Evolutionary conservation across 805 yeast genomes (phyloP).

Genomic region (Candida koratica): DNA sequence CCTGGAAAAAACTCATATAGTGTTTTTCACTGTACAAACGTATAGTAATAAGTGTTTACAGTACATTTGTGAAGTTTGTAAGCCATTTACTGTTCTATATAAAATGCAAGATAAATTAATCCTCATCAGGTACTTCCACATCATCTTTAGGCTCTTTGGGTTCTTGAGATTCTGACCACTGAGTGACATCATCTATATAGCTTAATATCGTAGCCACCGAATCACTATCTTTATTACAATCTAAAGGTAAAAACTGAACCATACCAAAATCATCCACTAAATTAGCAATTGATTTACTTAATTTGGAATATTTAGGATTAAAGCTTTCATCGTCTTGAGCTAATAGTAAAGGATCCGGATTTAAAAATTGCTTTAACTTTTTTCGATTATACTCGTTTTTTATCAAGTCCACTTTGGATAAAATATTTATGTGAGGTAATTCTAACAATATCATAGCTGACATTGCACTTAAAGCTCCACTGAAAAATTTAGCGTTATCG

Average conservation of each 20-base stretch:
- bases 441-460: slow-evolving; percentile 95
- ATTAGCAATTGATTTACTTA: slow-evolving; percentile 81
- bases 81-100: too few relatives aligned
- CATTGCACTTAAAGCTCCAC: slow-evolving; percentile 96
- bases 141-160: slow-evolving; percentile 93
- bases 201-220: slow-evolving; percentile 79
- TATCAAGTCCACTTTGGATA: slow-evolving; percentile 82
- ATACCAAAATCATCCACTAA: slow-evolving; percentile 96
- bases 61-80: too few relatives aligned
- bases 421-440: slow-evolving; percentile 87
- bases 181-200: slow-evolving; percentile 94
- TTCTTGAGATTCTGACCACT: slow-evolving; percentile 95
- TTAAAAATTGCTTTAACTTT: slow-evolving; percentile 76
- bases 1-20: background rate
- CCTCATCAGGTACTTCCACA: slow-evolving; percentile 55
- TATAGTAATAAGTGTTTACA: too few relatives aligned
- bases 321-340: slow-evolving; percentile 40
- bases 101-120: too few relatives aligned
- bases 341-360: slow-evolving; percentile 85
- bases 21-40: too few relatives aligned
- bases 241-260: slow-evolving; percentile 94
- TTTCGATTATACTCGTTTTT: slow-evolving; percentile 73
- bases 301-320: slow-evolving; percentile 59
- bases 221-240: slow-evolving; percentile 62
- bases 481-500: slow-evolving; percentile 87